Conservation (phyloP, 2,329 filamentous ascomycete species). For the Emmonsiellopsis sp. region DNA sequence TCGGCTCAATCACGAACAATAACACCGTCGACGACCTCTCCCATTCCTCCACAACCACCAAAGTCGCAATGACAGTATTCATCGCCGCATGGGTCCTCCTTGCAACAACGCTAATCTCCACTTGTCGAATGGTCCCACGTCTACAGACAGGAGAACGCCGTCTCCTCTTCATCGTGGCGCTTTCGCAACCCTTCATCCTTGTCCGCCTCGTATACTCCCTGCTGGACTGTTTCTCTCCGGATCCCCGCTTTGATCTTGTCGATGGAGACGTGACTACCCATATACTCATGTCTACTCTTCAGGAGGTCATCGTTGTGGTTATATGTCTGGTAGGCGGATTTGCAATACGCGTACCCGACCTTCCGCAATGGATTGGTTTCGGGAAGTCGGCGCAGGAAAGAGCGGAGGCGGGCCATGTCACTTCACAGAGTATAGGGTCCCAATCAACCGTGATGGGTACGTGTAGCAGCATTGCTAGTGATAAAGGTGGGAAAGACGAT, state of each 20-base stretch:
- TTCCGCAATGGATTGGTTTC: too few relatives aligned
- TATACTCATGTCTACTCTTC: conserved; percentile 41
- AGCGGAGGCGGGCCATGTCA: too few relatives aligned
- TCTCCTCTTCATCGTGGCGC: conserved; percentile 34
- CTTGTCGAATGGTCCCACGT: conserved; percentile 22
- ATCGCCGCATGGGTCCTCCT: conserved; percentile 34
- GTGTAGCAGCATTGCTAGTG: too few relatives aligned
- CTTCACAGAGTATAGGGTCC: too few relatives aligned
- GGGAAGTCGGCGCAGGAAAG: too few relatives aligned
- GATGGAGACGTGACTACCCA: conserved; percentile 32
- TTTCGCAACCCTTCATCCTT: conserved; percentile 42
- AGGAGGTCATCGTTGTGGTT: conserved; percentile 42
- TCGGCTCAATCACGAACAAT: conserved; percentile 31
- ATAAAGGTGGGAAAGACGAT: too few relatives aligned
- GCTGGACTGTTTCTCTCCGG: conserved; percentile 34
- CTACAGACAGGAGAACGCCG: conserved; percentile 39
- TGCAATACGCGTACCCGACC: too few relatives aligned
- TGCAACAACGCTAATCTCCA: conserved; percentile 23
- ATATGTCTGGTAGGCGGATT: conserved; percentile 28
- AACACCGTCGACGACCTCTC: conserved; percentile 20
- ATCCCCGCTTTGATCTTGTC: conserved; percentile 36
- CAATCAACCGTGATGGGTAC: too few relatives aligned
- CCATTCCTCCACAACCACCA: conserved; percentile 27
- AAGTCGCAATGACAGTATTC: conserved; percentile 37
- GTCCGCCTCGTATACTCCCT: conserved; percentile 42